Base-by-base conservation (phyloP, 208 protist species). In the Leishmania arabica region DNA sequence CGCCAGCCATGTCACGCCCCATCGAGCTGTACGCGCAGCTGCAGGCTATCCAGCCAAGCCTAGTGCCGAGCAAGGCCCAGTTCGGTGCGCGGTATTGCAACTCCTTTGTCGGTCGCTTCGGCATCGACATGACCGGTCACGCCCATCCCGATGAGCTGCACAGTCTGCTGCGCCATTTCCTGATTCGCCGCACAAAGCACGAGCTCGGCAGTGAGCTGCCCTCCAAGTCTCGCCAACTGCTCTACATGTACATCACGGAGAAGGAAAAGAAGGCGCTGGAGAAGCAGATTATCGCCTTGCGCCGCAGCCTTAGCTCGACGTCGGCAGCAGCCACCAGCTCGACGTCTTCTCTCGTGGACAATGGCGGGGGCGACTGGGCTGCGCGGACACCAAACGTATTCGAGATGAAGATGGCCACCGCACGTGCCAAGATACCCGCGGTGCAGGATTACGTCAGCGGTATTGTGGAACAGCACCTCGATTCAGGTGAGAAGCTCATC, bases 1-100 rank as follows among this genome's bases (percentile, higher is more conserved):
- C 96, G 9, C 98, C 98, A 0, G 93, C 96, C 21, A 89, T 99
- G 77, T 98, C 95, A 31, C 89, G 97, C 24, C 98, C 98, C 0
- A 93, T 98, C n/a, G 98, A 99, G 84, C 84, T 99, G 13, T 99
- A 97, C 91, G 91, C 95, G 54, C 98, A 99, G 89, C 79, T 99
- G 31, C 87, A 97, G 45, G 86, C 93, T 2, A 90, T 99, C 1
- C 79, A 88, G 47, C 88, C 91, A 19, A 84, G 24, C 19, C 68
- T 87, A 3, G 82, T 92, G 47, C 93, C 93, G 5, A 88, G 92
- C 53, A 90, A 90, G 68, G 84, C 86, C 9, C 91, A 98, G 72
- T 99, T 98, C 83, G 94, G 84, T 24, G 84, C 91, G n/a, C 85
- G 98, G 37, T 99, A 99, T 87, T 99, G 98, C 85, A 96, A 98